Evolutionary conservation across 2,329 filamentous ascomycete genomes (phyloP).

Genomic region (Hypoxylon sp.): DNA sequence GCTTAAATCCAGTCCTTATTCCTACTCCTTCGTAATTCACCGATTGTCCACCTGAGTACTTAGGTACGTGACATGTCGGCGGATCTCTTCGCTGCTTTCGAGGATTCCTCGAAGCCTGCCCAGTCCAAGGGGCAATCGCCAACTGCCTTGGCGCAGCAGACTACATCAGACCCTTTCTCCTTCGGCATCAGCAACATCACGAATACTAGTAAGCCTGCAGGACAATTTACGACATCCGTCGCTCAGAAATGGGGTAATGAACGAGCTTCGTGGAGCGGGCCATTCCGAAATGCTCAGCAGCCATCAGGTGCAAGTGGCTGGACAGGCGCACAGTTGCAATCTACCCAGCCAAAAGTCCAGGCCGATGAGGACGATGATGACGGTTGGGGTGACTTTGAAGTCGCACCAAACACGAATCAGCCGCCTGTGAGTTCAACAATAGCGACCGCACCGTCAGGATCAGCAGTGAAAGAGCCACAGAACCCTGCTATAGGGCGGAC

Average conservation of each 20-base stretch:
- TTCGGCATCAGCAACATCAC: constrained; percentile 31
- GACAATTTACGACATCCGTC: constrained; percentile 27
- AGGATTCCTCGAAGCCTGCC: constrained; percentile 56
- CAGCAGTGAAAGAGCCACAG: constrained; percentile 17
- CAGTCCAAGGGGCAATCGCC: constrained; percentile 39
- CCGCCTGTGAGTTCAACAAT: constrained; percentile 42
- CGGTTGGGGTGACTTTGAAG: constrained; percentile 77
- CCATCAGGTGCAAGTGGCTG: constrained; percentile 30
- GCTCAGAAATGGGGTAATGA: constrained; percentile 49
- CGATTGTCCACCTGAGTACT: neutral
- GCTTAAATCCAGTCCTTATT: neutral
- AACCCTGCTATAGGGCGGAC: constrained; percentile 40
- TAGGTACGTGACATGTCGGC: constrained; percentile 65
- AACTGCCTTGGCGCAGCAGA: constrained; percentile 46
- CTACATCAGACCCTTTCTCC: constrained; percentile 41
- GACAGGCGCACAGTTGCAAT: constrained; percentile 27
- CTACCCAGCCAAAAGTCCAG: constrained; percentile 36
- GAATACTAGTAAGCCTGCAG: constrained; percentile 13
- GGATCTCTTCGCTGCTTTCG: constrained; percentile 74
- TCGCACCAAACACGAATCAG: constrained; percentile 57
- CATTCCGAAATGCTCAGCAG: constrained; percentile 49
- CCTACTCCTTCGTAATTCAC: neutral
- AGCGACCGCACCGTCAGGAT: constrained; percentile 8
- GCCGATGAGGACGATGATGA: constrained; percentile 64
- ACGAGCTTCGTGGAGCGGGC: constrained; percentile 29